Conservation (phyloP, 352 stramenopile species). For the Globisporangium camurandrum region DNA sequence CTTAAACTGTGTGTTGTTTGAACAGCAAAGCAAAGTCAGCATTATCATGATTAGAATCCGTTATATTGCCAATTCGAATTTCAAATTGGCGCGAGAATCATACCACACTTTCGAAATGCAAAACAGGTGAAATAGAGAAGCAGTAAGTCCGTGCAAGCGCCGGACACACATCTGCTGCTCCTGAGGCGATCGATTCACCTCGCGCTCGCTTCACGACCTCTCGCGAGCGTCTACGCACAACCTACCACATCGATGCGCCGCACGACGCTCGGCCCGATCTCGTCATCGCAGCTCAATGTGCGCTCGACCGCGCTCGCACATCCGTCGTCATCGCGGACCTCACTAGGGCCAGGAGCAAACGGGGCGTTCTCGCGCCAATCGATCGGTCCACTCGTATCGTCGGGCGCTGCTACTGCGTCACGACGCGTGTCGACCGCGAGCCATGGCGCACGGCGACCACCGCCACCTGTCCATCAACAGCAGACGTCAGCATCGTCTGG, state of each 20-base stretch:
- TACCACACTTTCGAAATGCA: too few relatives aligned
- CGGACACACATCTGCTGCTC: not conserved
- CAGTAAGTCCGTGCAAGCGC: too few relatives aligned
- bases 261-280: conserved; percentile 79
- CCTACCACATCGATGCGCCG: too few relatives aligned
- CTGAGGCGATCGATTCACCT: not conserved
- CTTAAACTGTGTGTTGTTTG: too few relatives aligned
- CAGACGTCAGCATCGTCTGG: not conserved
- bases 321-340: conserved; percentile 39
- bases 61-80: too few relatives aligned
- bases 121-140: too few relatives aligned
- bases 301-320: conserved; percentile 28
- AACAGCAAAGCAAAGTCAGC: too few relatives aligned
- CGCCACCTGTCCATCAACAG: too few relatives aligned
- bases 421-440: conserved; percentile 43
- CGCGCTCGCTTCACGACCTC: not conserved
- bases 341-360: conserved; percentile 22
- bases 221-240: conserved; percentile 1
- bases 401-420: conserved; percentile 18
- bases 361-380: conserved; percentile 45
- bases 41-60: too few relatives aligned
- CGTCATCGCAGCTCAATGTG: conserved; percentile 79
- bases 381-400: conserved; percentile 27
- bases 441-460: conserved; percentile 9
- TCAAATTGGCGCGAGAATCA: too few relatives aligned